Percentiles rank a stretch among this genome's conserved stretches.
Conservation (phyloP, 768 basidiomycete genomes). For the Tephrocybe sp. region DNA sequence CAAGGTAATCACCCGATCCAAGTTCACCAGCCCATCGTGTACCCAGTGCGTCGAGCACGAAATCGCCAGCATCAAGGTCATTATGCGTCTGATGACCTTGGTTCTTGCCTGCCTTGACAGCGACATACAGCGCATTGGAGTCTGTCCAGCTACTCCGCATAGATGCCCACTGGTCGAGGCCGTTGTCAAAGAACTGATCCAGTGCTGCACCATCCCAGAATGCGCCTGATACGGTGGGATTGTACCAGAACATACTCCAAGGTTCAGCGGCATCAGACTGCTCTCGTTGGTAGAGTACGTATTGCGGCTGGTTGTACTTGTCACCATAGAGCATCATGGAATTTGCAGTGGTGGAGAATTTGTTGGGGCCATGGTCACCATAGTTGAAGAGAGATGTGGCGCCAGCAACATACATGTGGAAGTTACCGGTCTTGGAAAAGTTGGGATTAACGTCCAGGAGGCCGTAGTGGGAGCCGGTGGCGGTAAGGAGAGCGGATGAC, state of each 20-base stretch:
- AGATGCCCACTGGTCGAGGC: slow-evolving; percentile 80
- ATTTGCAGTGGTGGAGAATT: slow-evolving; percentile 93
- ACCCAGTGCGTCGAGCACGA: slow-evolving; percentile 92
- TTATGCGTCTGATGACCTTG: slow-evolving; percentile 92
- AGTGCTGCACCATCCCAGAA: slow-evolving; percentile 88
- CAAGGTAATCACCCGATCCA: slow-evolving; percentile 81
- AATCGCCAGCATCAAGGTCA: slow-evolving; percentile 93
- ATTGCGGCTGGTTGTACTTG: slow-evolving; percentile 69
- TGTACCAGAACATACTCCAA: slow-evolving; percentile 92
- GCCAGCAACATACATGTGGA: slow-evolving; percentile 88
- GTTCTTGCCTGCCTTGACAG: slow-evolving; percentile 82
- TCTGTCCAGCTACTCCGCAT: slow-evolving; percentile 96
- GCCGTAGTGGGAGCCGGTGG: slow-evolving; percentile 82
- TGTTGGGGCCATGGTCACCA: slow-evolving; percentile 91
- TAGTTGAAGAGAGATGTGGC: slow-evolving; percentile 85
- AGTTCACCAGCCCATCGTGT: slow-evolving; percentile 94
- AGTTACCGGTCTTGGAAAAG: slow-evolving; percentile 72
- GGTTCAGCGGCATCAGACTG: slow-evolving; percentile 80
- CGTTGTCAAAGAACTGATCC: slow-evolving; percentile 79
- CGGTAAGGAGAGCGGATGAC: slow-evolving; percentile 76
- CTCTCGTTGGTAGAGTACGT: slow-evolving; percentile 90
- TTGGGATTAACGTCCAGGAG: slow-evolving; percentile 72
- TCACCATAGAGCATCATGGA: slow-evolving; percentile 75
- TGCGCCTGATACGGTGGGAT: slow-evolving; percentile 78
- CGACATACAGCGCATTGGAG: slow-evolving; percentile 77